phyloP scores from a whole-genome alignment of 2,329 filamentous ascomycete species.

The Hymenoscyphus albidus region DNA sequence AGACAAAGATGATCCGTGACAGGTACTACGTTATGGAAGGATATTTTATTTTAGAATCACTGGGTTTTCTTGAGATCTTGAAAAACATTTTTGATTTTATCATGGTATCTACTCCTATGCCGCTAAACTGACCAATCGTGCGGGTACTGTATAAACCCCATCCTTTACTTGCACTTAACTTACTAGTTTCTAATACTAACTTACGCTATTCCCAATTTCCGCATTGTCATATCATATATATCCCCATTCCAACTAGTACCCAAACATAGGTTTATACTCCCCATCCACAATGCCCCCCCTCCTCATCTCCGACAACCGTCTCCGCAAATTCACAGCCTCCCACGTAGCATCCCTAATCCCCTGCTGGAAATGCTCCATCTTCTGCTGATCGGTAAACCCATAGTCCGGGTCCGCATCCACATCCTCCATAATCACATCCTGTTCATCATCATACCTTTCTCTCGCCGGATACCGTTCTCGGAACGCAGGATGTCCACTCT shows the following conservation, averaged over 20 bases:
- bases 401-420: not conserved
- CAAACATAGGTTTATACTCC: conserved; percentile 1
- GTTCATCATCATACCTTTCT: not conserved
- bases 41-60: not conserved
- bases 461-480: not conserved
- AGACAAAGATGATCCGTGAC: not conserved
- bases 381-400: not conserved
- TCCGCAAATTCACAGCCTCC: not conserved
- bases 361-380: not conserved
- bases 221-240: not conserved
- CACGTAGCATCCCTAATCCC: not conserved
- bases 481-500: not conserved
- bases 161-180: not conserved
- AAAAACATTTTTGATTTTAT: not conserved
- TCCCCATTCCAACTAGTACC: not conserved
- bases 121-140: not conserved
- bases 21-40: not conserved
- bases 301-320: conserved; percentile 1
- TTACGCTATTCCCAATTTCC: not conserved
- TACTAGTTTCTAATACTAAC: not conserved
- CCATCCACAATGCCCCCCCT: conserved; percentile 1
- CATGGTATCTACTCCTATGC: not conserved
- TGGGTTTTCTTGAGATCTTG: not conserved
- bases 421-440: conserved; percentile 5
- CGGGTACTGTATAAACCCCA: not conserved